Conservation (phyloP, 345 rosid species). For the Ceriops zippeliana region DNA sequence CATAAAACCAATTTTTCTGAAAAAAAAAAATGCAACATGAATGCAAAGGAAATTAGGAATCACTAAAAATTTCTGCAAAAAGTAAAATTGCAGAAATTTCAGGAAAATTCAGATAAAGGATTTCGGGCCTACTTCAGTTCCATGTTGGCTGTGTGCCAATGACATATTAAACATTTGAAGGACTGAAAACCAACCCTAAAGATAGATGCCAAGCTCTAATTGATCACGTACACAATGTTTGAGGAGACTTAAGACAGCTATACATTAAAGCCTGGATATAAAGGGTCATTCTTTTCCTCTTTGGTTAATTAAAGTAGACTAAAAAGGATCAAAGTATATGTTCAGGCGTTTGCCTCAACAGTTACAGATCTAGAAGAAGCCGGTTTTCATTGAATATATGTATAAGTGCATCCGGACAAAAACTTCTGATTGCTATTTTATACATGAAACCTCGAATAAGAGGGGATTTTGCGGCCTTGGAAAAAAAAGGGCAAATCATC, state of each 20-base stretch:
- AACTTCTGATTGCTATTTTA: slow-evolving; percentile 18
- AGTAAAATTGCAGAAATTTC: not conserved
- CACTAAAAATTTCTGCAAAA: not conserved
- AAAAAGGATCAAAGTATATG: not conserved
- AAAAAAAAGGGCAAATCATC: slow-evolving; percentile 11
- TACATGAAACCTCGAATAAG: slow-evolving; percentile 16
- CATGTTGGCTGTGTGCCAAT: not conserved
- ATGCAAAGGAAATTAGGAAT: not conserved
- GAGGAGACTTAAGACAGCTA: not conserved
- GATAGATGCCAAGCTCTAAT: not conserved
- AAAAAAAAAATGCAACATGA: not conserved
- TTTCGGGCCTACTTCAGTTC: not conserved
- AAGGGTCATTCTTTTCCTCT: not conserved
- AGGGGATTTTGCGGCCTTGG: slow-evolving; percentile 19
- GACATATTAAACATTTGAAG: not conserved
- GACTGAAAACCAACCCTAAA: not conserved
- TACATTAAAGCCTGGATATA: not conserved
- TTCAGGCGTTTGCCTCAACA: not conserved
- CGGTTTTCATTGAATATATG: not conserved
- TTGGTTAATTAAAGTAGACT: not conserved
- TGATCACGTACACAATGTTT: not conserved
- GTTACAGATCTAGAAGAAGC: not conserved
- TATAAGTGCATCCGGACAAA: slow-evolving; percentile 10
- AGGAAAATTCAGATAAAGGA: not conserved
- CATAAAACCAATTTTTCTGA: no score